These are phyloP conservation scores for Thielaviopsis punctulata DNA, from an alignment of 2,329 filamentous ascomycete species.

Conservation along the genomic window DNA sequence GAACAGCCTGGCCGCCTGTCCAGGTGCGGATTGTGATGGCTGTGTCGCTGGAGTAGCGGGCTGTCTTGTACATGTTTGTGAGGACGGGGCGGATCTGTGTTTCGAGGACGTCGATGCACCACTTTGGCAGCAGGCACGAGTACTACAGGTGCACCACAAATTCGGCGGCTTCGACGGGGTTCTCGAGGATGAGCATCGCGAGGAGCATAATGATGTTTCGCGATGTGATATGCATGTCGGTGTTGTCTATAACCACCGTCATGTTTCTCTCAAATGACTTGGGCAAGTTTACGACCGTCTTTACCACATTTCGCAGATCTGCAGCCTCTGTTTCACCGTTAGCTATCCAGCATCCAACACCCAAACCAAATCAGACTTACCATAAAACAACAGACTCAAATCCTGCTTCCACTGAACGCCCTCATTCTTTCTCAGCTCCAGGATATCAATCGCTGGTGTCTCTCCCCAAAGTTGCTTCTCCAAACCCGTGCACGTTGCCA, in stretches of 20 bases:
- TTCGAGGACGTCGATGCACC: background rate
- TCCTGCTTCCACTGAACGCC: background rate
- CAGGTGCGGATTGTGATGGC: background rate
- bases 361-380: background rate
- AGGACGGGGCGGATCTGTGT: background rate
- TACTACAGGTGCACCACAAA: background rate
- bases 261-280: background rate
- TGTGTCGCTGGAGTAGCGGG: background rate
- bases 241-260: background rate
- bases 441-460: background rate
- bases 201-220: background rate
- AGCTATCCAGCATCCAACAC: no score
- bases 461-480: background rate
- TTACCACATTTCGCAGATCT: background rate
- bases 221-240: background rate
- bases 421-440: background rate
- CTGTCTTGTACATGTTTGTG: background rate
- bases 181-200: background rate
- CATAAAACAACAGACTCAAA: background rate
- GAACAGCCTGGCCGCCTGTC: no score
- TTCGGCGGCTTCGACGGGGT: background rate
- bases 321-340: background rate
- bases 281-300: background rate
- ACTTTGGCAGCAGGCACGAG: background rate
- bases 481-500: background rate